These are phyloP conservation scores for Gastrodia elata DNA, from an alignment of 106 monocot genomes.

Conservation along the genomic window DNA sequence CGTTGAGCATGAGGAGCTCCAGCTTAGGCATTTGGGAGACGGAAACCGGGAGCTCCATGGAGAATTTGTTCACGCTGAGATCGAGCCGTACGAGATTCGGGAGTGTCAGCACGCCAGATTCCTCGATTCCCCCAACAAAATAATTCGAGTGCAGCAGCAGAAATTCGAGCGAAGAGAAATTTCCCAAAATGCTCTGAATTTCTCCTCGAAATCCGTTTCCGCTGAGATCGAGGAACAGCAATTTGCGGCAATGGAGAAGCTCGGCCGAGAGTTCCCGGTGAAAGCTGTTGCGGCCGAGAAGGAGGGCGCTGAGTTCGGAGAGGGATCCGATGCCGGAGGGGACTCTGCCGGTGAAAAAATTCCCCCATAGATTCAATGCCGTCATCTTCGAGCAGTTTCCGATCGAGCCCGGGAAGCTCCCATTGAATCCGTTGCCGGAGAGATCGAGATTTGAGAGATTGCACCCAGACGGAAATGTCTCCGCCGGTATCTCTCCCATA, in stretches of 20 bases:
- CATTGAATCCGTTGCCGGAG: constrained; percentile 39
- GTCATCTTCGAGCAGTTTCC: constrained; percentile 43
- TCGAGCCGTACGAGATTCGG: constrained; percentile 32
- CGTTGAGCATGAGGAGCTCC: constrained; percentile 43
- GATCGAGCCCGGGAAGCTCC: constrained; percentile 46
- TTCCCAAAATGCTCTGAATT: constrained; percentile 46
- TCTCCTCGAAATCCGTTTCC: constrained; percentile 48
- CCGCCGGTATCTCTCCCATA: constrained; percentile 20
- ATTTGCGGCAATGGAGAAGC: constrained; percentile 42
- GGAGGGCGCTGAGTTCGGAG: constrained; percentile 27
- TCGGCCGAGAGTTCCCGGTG: constrained; percentile 33
- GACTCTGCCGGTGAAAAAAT: constrained; percentile 40
- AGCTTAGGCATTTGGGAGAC: constrained; percentile 32
- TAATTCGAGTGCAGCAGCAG: constrained; percentile 48
- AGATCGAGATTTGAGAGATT: constrained; percentile 40
- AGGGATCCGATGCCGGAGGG: constrained; percentile 52
- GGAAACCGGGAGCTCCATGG: constrained; percentile 37
- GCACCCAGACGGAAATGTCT: constrained; percentile 36
- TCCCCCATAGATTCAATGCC: constrained; percentile 40
- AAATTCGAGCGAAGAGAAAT: constrained; percentile 28
- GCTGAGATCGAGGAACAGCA: constrained; percentile 67
- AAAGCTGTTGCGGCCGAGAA: constrained; percentile 61
- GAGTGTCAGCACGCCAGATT: constrained; percentile 51
- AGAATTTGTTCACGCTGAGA: constrained; percentile 65
- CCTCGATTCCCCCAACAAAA: constrained; percentile 43